A percentile compares a stretch with the other conserved stretches of the same genome.
Evolutionary conservation across 2,329 filamentous ascomycete species (phyloP).

Genomic region (Colletotrichum phormii): DNA sequence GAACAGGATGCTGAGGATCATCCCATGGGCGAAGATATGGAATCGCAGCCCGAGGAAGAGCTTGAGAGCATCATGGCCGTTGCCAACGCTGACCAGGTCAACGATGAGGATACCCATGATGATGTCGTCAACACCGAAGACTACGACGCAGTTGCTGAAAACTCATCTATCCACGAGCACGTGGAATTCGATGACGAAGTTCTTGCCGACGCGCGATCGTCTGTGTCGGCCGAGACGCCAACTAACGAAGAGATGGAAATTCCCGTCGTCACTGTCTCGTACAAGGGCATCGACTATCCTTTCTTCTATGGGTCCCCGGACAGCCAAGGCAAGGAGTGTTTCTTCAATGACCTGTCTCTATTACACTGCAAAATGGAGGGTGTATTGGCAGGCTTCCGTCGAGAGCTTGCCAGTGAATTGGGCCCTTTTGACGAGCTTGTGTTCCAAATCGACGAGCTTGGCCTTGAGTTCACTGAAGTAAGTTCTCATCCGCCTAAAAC

Average conservation of each 20-base stretch:
- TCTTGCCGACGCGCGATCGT: conserved; percentile 24
- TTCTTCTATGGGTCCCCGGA: conserved; percentile 46
- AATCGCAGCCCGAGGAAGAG: background rate
- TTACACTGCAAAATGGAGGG: conserved; percentile 57
- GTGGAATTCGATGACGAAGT: conserved; percentile 29
- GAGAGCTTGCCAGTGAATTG: conserved; percentile 59
- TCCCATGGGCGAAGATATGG: background rate
- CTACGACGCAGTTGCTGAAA: conserved; percentile 16
- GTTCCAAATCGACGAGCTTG: conserved; percentile 64
- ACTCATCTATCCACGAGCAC: conserved; percentile 18
- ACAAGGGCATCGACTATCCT: conserved; percentile 57
- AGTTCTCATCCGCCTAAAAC: conserved; percentile 33
- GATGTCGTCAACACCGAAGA: conserved; percentile 29
- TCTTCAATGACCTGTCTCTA: conserved; percentile 56
- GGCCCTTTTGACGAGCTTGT: conserved; percentile 59
- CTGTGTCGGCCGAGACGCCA: conserved; percentile 25
- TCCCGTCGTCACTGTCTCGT: conserved; percentile 55
- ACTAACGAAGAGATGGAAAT: conserved; percentile 40
- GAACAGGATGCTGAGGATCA: conserved; percentile 1
- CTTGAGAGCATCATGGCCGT: background rate
- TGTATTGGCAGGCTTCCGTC: conserved; percentile 57
- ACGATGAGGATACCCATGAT: background rate
- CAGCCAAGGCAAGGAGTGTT: conserved; percentile 52
- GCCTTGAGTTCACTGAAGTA: conserved; percentile 65
- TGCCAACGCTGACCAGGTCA: background rate